Evolutionary conservation across 768 basidiomycete genomes (phyloP).

Genomic region (Saitozyma podzolica): DNA sequence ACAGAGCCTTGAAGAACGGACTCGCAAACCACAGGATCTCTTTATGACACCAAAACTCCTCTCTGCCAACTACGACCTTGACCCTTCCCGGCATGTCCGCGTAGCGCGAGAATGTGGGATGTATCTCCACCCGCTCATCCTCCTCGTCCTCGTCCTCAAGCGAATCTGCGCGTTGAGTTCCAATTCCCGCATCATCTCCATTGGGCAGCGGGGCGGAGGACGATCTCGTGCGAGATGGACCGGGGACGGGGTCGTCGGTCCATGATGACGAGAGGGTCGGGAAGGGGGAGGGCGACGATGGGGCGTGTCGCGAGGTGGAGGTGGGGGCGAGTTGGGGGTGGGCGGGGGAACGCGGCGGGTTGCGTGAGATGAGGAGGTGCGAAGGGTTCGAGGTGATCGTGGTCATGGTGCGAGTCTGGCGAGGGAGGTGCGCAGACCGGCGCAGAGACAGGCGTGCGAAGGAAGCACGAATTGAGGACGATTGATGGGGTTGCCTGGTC

Average conservation of each 20-base stretch:
- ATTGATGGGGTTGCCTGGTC: no score
- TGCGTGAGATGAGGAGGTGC: constrained; percentile 41
- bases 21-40: constrained; percentile 88
- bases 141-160: constrained; percentile 16
- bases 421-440: no score
- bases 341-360: constrained; percentile 44
- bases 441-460: no score
- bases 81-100: constrained; percentile 77
- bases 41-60: constrained; percentile 91
- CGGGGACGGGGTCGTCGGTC: background rate
- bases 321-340: constrained; percentile 45
- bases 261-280: background rate
- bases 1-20: constrained; percentile 89
- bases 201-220: background rate
- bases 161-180: background rate
- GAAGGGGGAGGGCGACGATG: no score
- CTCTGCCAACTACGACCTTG: constrained; percentile 83
- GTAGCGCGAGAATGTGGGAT: constrained; percentile 72
- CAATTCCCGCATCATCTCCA: background rate
- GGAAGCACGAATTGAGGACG: no score
- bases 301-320: constrained; percentile 23
- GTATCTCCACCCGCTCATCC: constrained; percentile 65
- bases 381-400: constrained; percentile 37
- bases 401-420: background rate
- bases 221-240: constrained; percentile 1